A percentile compares a stretch with the other conserved stretches of the same genome.
Conservation (phyloP, 108 stramenopile genomes). For the Cyclotella atomus region DNA sequence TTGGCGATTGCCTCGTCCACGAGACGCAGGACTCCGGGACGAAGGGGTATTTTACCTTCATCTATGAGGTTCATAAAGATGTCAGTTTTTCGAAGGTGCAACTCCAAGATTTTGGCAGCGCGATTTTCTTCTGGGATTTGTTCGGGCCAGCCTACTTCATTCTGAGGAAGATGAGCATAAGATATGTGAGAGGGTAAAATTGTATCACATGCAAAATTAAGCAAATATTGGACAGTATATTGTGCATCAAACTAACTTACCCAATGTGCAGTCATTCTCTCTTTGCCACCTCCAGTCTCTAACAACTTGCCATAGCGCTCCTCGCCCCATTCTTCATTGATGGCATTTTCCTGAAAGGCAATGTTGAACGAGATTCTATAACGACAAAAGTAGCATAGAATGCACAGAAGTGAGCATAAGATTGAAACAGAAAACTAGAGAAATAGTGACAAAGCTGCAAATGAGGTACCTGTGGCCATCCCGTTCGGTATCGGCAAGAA, state of each 20-base stretch:
- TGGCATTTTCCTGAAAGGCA: conserved; percentile 77
- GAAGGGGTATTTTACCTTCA: conserved; percentile 78
- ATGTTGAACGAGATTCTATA: conserved; percentile 90
- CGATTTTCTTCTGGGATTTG: conserved; percentile 54
- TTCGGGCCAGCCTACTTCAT: conserved; percentile 87
- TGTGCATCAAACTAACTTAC: background rate
- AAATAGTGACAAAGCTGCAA: background rate
- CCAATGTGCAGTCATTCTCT: conserved; percentile 96
- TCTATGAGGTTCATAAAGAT: conserved; percentile 90
- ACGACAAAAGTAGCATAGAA: too few relatives aligned
- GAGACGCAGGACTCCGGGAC: conserved; percentile 85
- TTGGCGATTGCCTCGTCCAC: conserved; percentile 85
- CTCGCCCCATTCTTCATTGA: conserved; percentile 83
- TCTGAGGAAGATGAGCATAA: conserved; percentile 6
- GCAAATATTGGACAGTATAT: background rate
- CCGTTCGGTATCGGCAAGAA: conserved; percentile 94
- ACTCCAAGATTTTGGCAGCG: conserved; percentile 75
- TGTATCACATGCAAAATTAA: background rate
- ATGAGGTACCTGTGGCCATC: conserved; percentile 53
- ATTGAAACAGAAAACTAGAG: too few relatives aligned
- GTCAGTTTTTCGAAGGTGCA: conserved; percentile 92
- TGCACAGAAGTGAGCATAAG: too few relatives aligned
- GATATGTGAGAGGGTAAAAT: background rate
- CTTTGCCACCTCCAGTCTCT: conserved; percentile 86
- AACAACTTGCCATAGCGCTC: conserved; percentile 89